Conservation (phyloP, 192 early-diverging fungal genomes). For the Linnemannia elongata region DNA sequence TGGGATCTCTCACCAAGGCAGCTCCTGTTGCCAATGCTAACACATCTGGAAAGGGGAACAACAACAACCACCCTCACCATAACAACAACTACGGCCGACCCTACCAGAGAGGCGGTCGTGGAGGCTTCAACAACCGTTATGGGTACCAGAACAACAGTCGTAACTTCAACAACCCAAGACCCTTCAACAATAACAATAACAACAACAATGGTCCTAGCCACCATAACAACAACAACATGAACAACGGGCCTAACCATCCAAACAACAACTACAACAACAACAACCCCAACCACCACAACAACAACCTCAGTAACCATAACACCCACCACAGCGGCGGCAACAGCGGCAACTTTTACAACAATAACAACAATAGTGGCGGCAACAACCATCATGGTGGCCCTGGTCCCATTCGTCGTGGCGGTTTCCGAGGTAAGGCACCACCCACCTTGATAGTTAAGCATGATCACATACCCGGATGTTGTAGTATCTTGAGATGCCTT, state of each 20-base stretch:
- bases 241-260: neutral
- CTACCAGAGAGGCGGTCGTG: conserved; percentile 26
- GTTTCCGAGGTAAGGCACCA: conserved; percentile 41
- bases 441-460: neutral
- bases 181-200: conserved; percentile 23
- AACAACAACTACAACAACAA: conserved; percentile 7
- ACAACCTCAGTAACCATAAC: conserved; percentile 1
- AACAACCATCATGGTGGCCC: conserved; percentile 27
- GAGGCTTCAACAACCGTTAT: conserved; percentile 25
- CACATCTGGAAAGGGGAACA: conserved; percentile 8
- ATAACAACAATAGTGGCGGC: neutral
- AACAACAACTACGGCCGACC: conserved; percentile 13
- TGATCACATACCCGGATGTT: neutral
- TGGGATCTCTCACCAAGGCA: conserved; percentile 5
- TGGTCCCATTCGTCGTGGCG: conserved; percentile 43
- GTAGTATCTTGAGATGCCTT: neutral
- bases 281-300: neutral
- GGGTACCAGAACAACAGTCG: conserved; percentile 13
- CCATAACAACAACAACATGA: conserved; percentile 1
- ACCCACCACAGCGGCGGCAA: neutral
- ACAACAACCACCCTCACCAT: conserved; percentile 11
- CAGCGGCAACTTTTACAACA: conserved; percentile 2
- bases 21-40: neutral
- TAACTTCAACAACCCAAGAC: conserved; percentile 28
- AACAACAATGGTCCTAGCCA: neutral